Conservation (phyloP, 331 rosid genomes). For the Prunus yedoensis region DNA sequence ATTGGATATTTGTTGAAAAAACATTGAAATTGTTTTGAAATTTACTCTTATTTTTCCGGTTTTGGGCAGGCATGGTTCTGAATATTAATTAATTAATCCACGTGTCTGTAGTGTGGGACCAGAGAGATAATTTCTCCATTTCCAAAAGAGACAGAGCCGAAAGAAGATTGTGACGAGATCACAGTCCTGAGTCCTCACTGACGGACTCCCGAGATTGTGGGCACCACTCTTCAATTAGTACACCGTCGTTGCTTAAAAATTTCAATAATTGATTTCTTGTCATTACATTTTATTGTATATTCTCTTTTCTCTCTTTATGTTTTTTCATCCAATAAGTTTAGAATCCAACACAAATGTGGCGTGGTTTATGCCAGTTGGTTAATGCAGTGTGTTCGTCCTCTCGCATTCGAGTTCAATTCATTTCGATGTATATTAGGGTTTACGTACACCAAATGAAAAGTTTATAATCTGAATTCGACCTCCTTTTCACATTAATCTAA, state of each 20-base stretch:
- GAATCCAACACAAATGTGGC: too few species aligned
- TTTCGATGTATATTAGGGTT: too few species aligned
- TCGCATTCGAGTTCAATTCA: rapidly evolving
- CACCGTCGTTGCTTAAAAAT: not conserved
- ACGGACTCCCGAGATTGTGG: slow-evolving; percentile 1
- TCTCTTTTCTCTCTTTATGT: too few species aligned
- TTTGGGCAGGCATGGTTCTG: not conserved
- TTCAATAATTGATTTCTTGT: too few species aligned
- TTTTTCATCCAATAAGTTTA: too few species aligned
- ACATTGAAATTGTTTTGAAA: not conserved
- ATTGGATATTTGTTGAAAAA: not conserved
- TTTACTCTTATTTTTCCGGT: not conserved
- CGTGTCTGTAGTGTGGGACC: slow-evolving; percentile 3
- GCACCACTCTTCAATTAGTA: not conserved
- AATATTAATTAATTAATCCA: not conserved
- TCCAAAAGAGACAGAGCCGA: slow-evolving; percentile 29
- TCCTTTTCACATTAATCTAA: too few species aligned
- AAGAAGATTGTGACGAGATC: slow-evolving; percentile 32
- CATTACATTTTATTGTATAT: too few species aligned
- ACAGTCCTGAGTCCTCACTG: not conserved
- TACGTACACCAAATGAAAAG: too few species aligned
- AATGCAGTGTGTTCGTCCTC: rapidly evolving
- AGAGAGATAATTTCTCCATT: not conserved
- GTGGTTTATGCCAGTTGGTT: too few species aligned
- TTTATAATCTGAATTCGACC: too few species aligned